phyloP scores from a whole-genome alignment of 2,329 filamentous ascomycete species.

The Epichloe amarillans region DNA sequence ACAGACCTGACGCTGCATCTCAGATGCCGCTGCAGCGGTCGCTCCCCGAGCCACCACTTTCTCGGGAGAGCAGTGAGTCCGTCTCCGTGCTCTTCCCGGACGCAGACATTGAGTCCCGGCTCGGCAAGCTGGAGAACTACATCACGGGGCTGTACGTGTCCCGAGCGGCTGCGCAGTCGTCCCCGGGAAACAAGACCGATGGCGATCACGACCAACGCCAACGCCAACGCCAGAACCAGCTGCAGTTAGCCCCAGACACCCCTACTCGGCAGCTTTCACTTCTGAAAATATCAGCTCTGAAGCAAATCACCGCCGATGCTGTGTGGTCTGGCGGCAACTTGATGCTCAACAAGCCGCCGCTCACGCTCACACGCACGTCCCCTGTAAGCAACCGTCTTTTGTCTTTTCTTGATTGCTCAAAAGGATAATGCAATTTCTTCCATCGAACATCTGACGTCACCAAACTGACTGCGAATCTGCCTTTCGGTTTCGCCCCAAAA shows the following conservation, averaged over 20 bases:
- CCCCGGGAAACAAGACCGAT: background rate
- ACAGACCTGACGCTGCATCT: background rate
- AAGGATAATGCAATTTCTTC: background rate
- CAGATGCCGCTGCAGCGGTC: background rate
- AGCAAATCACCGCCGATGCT: background rate
- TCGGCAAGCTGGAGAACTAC: constrained; percentile 1
- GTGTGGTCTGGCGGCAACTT: background rate
- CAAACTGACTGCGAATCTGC: background rate
- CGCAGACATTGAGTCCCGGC: constrained; percentile 1
- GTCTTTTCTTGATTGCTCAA: background rate
- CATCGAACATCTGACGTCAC: background rate
- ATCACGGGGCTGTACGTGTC: background rate
- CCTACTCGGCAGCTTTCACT: background rate
- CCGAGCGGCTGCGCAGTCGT: background rate
- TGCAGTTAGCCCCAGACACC: background rate
- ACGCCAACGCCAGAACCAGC: background rate
- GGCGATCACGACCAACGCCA: background rate
- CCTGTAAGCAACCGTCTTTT: constrained; percentile 1
- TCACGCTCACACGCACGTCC: background rate
- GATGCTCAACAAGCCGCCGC: background rate
- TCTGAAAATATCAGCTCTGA: background rate
- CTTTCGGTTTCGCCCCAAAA: background rate
- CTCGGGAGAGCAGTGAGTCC: background rate
- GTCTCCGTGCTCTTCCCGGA: background rate
- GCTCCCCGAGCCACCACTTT: background rate